Conservation (phyloP, 164 flowering plant genomes). For the Buxus sempervirens region DNA sequence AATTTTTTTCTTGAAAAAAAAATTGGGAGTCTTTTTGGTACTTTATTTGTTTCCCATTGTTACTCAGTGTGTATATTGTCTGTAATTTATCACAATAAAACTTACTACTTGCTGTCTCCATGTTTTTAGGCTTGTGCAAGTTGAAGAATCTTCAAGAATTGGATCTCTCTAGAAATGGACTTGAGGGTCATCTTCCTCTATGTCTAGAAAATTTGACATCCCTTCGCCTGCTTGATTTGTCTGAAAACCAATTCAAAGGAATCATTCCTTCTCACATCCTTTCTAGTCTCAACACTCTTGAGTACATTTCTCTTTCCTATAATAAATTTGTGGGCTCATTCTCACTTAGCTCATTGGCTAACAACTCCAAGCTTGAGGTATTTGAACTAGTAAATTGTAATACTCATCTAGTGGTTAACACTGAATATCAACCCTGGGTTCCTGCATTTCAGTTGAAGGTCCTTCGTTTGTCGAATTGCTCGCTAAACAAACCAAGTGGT, state of each 20-base stretch:
- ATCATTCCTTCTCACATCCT: conserved; percentile 6
- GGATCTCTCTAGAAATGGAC: no score
- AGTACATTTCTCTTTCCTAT: conserved; percentile 7
- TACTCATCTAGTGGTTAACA: background rate
- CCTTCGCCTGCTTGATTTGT: conserved; percentile 11
- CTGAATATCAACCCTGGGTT: background rate
- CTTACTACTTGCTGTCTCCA: background rate
- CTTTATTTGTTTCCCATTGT: background rate
- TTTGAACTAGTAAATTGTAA: background rate
- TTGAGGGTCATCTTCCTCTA: no score
- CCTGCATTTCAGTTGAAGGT: conserved; percentile 11
- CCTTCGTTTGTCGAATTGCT: conserved; percentile 1
- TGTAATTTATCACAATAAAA: no score
- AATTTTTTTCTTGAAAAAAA: background rate
- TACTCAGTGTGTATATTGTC: no score
- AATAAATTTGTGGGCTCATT: conserved; percentile 8
- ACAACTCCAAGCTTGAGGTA: conserved; percentile 8
- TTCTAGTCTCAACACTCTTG: conserved; percentile 1
- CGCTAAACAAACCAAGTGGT: background rate
- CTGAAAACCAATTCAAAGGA: conserved; percentile 11
- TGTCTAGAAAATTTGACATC: conserved; percentile 16
- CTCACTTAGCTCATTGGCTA: conserved; percentile 11
- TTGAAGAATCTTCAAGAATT: no score
- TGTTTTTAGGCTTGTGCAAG: no score
- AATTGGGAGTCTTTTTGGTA: background rate